Percentiles rank a stretch among this genome's conserved stretches.
Evolutionary conservation across 2,329 filamentous ascomycete species (phyloP).

Genomic region (Colletotrichum filicis): DNA sequence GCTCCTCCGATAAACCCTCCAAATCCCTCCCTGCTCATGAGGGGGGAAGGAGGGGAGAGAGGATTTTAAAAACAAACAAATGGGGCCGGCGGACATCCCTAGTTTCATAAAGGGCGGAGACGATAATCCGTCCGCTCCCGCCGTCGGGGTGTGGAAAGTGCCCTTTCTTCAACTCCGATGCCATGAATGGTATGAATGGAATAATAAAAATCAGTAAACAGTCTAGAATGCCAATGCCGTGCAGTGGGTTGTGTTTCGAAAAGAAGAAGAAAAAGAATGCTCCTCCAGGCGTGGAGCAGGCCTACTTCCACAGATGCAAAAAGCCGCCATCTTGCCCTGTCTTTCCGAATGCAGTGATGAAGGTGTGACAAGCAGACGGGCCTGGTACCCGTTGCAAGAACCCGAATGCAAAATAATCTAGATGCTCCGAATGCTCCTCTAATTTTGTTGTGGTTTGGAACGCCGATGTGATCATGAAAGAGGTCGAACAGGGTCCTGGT

Average conservation of each 20-base stretch:
- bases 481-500: neutral
- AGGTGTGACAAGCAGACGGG: neutral
- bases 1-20: neutral
- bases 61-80: neutral
- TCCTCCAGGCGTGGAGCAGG: conserved; percentile 13
- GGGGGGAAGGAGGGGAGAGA: neutral
- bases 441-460: conserved; percentile 8
- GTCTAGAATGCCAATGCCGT: conserved; percentile 2
- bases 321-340: conserved; percentile 7
- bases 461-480: conserved; percentile 3
- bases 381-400: conserved; percentile 13
- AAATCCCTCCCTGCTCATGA: conserved; percentile 10
- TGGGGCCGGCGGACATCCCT: neutral
- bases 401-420: conserved; percentile 32
- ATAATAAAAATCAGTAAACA: conserved; percentile 17
- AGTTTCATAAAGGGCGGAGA: conserved; percentile 17
- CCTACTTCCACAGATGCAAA: conserved; percentile 28
- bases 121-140: conserved; percentile 6
- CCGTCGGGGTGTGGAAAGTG: neutral
- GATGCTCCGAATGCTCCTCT: conserved; percentile 29
- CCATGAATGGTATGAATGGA: conserved; percentile 24
- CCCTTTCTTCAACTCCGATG: conserved; percentile 22
- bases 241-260: neutral
- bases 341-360: neutral
- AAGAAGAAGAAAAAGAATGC: conserved; percentile 8